A percentile compares a stretch with the other conserved stretches of the same genome.
phyloP scores from a whole-genome alignment of 345 rosid genomes.

The Boechera stricta region DNA sequence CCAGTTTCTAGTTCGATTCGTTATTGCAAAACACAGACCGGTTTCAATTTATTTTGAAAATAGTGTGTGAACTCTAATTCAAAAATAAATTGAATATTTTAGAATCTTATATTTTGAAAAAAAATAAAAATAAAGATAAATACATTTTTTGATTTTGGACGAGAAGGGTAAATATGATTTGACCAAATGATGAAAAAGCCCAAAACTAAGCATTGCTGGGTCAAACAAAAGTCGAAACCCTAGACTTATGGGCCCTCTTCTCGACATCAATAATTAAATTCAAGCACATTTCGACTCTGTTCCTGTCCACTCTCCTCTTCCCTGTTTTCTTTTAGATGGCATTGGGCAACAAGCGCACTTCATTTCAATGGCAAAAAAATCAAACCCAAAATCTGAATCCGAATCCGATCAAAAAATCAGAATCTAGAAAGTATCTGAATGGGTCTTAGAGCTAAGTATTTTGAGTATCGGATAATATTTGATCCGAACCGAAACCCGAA shows the following conservation, averaged over 20 bases:
- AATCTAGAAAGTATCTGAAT: too few species aligned
- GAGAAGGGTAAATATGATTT: neutral
- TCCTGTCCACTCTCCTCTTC: neutral
- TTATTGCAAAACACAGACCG: neutral
- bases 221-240: neutral
- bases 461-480: too few species aligned
- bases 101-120: too few species aligned
- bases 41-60: neutral
- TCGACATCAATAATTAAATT: neutral
- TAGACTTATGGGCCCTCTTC: neutral
- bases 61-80: neutral
- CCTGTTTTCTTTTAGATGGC: neutral
- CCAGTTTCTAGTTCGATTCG: neutral
- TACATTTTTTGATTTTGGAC: neutral
- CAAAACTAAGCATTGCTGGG: neutral
- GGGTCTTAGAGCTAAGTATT: too few species aligned
- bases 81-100: neutral
- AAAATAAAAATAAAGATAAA: too few species aligned
- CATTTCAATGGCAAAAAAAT: neutral
- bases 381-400: too few species aligned
- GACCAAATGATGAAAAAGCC: neutral
- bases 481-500: too few species aligned
- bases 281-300: neutral
- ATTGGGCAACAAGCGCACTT: neutral
- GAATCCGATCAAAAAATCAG: too few species aligned